Conservation (phyloP, 1,284 basidiomycete species). For the Puccinia coronata region DNA sequence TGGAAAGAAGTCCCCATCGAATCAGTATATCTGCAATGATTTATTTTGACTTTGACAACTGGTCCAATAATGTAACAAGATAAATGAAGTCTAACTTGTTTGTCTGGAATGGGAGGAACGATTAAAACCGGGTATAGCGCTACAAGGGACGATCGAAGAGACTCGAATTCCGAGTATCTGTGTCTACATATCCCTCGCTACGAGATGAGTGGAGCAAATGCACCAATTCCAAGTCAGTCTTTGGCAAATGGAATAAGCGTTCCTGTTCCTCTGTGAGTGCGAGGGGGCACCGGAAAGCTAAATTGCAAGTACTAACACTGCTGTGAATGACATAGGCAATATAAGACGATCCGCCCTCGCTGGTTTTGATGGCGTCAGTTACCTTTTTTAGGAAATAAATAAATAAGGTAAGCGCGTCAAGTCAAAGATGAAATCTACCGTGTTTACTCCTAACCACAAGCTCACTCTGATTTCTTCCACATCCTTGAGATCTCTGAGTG, state of each 20-base stretch:
- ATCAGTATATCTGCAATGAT: background rate
- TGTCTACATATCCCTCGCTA: conserved; percentile 82
- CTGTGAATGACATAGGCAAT: conserved; percentile 92
- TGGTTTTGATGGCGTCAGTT: conserved; percentile 90
- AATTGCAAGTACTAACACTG: conserved; percentile 68
- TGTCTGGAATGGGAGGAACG: conserved; percentile 95
- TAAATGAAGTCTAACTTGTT: conserved; percentile 66
- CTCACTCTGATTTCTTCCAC: conserved; percentile 44
- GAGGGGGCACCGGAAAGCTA: no score
- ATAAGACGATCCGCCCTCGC: conserved; percentile 79
- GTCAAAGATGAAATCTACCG: no score
- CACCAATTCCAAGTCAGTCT: conserved; percentile 13
- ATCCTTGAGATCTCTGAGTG: conserved; percentile 45
- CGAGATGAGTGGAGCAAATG: background rate
- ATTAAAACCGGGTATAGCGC: conserved; percentile 94
- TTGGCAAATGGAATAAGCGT: conserved; percentile 9
- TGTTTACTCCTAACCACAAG: no score
- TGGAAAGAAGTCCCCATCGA: background rate
- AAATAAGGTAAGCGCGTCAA: background rate
- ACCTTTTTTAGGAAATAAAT: conserved; percentile 65
- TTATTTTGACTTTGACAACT: background rate
- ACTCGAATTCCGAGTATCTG: conserved; percentile 96
- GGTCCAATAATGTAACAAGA: background rate
- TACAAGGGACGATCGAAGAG: conserved; percentile 77
- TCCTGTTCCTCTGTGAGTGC: background rate